Percentiles rank a stretch among this genome's conserved stretches.
phyloP scores from a whole-genome alignment of 306 rosid species.

The Prinsepia uniflora region DNA sequence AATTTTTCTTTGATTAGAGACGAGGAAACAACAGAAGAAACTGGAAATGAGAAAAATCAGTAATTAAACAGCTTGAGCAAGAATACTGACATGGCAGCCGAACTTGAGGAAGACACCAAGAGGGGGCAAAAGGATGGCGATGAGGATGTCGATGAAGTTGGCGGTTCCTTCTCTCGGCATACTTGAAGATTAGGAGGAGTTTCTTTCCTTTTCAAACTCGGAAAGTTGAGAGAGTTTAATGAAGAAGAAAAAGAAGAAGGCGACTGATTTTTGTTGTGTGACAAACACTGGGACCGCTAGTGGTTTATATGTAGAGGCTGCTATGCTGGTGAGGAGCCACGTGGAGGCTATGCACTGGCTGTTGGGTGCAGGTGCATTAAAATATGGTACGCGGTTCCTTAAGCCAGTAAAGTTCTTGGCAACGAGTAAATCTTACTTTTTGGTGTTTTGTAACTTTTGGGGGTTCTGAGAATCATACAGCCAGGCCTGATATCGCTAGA shows the following conservation, averaged over 20 bases:
- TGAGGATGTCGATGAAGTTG: conserved; percentile 58
- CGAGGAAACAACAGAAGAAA: too few species aligned
- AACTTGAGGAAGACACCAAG: conserved; percentile 87
- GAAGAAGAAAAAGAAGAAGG: background rate
- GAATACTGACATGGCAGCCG: conserved; percentile 50
- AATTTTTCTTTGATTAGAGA: too few species aligned
- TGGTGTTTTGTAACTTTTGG: background rate
- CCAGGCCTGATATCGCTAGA: background rate
- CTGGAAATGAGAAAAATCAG: too few species aligned
- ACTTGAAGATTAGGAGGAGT: conserved; percentile 1
- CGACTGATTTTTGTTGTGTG: background rate
- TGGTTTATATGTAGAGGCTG: conserved; percentile 18
- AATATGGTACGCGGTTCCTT: conserved; percentile 30
- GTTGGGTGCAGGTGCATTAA: background rate
- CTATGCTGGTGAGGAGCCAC: background rate
- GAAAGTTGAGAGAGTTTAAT: background rate
- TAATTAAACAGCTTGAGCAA: background rate
- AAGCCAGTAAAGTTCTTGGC: conserved; percentile 7
- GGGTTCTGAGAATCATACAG: conserved; percentile 11
- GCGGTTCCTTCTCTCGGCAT: conserved; percentile 45
- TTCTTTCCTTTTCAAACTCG: background rate
- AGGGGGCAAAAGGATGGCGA: conserved; percentile 83
- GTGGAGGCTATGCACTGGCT: conserved; percentile 13
- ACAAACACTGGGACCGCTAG: background rate
- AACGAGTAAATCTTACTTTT: background rate